Percentiles rank a stretch among this genome's conserved stretches.
phyloP scores from a whole-genome alignment of 2,329 filamentous ascomycete species.

The Fusarium chuoi region DNA sequence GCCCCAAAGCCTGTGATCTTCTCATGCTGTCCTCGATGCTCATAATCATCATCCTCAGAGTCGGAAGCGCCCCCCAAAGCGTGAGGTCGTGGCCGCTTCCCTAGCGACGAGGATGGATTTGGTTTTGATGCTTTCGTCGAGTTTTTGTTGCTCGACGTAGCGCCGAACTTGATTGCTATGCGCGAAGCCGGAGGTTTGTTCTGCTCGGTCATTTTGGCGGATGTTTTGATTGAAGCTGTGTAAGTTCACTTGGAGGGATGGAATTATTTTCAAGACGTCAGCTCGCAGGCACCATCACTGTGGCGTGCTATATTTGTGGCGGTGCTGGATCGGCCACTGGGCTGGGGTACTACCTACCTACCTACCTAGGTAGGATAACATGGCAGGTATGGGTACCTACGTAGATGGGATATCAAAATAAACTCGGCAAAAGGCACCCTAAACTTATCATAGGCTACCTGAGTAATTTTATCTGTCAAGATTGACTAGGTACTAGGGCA shows the following conservation, averaged over 20 bases:
- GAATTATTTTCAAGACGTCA: slow-evolving; percentile 22
- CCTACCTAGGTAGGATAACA: no score
- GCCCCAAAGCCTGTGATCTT: slow-evolving; percentile 61
- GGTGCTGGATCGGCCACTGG: not conserved
- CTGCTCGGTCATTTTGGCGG: slow-evolving; percentile 38
- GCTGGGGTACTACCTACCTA: no score
- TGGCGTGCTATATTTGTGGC: slow-evolving; percentile 8
- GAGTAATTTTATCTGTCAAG: not conserved
- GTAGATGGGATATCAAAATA: not conserved
- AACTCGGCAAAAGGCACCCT: not conserved
- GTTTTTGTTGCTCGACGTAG: slow-evolving; percentile 44
- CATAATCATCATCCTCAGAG: slow-evolving; percentile 53
- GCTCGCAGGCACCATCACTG: slow-evolving; percentile 10
- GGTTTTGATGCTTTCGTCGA: slow-evolving; percentile 46
- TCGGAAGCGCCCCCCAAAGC: slow-evolving; percentile 56
- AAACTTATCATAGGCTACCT: not conserved
- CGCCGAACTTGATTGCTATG: slow-evolving; percentile 62
- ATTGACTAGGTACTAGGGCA: no score
- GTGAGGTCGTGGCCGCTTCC: slow-evolving; percentile 59
- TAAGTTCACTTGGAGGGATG: not conserved
- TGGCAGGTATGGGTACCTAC: no score
- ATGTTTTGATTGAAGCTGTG: not conserved
- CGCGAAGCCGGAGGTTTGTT: slow-evolving; percentile 47
- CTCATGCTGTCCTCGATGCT: slow-evolving; percentile 53
- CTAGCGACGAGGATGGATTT: slow-evolving; percentile 56